Evolutionary conservation across 2,329 filamentous ascomycete genomes (phyloP).

Genomic region (Triangularia setosa): DNA sequence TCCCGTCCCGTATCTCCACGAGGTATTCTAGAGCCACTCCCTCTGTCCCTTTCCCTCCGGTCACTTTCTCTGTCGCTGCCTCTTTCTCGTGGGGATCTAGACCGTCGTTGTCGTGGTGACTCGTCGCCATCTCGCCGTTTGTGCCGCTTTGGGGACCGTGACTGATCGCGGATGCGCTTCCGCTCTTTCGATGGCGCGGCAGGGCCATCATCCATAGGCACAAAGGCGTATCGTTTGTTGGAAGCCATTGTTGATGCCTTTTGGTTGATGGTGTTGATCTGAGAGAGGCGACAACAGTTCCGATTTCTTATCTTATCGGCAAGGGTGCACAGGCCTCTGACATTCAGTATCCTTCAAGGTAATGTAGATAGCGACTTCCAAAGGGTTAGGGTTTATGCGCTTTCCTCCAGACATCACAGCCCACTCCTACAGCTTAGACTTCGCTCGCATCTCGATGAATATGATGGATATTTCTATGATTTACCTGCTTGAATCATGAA

Average conservation of each 20-base stretch:
- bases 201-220: conserved; percentile 65
- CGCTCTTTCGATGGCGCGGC: conserved; percentile 39
- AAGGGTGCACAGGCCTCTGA: not conserved
- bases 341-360: not conserved
- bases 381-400: not conserved
- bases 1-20: conserved; percentile 18
- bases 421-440: not conserved
- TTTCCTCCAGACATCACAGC: not conserved
- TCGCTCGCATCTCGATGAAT: not conserved
- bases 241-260: conserved; percentile 31
- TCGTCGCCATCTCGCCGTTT: conserved; percentile 34
- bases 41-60: conserved; percentile 36
- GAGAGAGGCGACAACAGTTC: not conserved
- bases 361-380: too few species aligned
- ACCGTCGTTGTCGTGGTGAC: conserved; percentile 26
- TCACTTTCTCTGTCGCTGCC: conserved; percentile 34
- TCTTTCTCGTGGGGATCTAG: conserved; percentile 30
- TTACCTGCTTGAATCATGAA: not conserved
- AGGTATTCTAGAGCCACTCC: conserved; percentile 64
- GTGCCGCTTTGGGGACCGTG: conserved; percentile 28
- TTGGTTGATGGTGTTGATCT: not conserved
- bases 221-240: conserved; percentile 59
- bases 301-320: conserved; percentile 20
- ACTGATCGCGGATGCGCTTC: conserved; percentile 34
- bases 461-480: too few species aligned